phyloP scores from a whole-genome alignment of 306 rosid species.

The Canavalia ensiformis region DNA sequence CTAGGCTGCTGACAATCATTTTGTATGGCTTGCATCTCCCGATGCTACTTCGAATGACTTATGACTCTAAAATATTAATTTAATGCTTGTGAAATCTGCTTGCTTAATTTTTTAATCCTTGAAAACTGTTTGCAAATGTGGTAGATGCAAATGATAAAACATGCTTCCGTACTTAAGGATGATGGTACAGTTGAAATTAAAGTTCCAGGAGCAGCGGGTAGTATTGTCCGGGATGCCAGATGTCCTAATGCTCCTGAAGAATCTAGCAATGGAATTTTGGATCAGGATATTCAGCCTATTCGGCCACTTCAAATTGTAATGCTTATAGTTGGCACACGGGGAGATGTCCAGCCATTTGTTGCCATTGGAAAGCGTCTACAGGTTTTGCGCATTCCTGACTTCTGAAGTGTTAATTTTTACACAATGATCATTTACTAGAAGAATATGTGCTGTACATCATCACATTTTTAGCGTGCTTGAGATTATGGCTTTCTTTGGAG shows the following conservation, averaged over 20 bases:
- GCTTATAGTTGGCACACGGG: constrained; percentile 94
- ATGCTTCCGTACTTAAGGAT: constrained; percentile 60
- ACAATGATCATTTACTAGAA: constrained; percentile 27
- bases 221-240: constrained; percentile 52
- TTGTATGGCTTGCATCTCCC: constrained; percentile 38
- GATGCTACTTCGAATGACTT: constrained; percentile 24
- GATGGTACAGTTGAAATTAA: constrained; percentile 81
- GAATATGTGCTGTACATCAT: constrained; percentile 10
- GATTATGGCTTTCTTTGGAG: constrained; percentile 24
- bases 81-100: neutral
- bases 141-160: constrained; percentile 71
- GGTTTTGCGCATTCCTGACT: constrained; percentile 57
- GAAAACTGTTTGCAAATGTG: constrained; percentile 43
- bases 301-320: constrained; percentile 83
- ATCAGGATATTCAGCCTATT: constrained; percentile 61
- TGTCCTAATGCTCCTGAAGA: constrained; percentile 38
- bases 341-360: constrained; percentile 96
- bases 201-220: constrained; percentile 56
- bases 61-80: constrained; percentile 4
- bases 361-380: constrained; percentile 92
- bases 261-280: constrained; percentile 42
- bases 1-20: neutral
- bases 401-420: constrained; percentile 25
- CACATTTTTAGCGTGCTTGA: constrained; percentile 33
- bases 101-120: constrained; percentile 19